A percentile compares a stretch with the other conserved stretches of the same genome.
Conservation (phyloP, 75 land plant species). For the Sequoiadendron giganteum region DNA sequence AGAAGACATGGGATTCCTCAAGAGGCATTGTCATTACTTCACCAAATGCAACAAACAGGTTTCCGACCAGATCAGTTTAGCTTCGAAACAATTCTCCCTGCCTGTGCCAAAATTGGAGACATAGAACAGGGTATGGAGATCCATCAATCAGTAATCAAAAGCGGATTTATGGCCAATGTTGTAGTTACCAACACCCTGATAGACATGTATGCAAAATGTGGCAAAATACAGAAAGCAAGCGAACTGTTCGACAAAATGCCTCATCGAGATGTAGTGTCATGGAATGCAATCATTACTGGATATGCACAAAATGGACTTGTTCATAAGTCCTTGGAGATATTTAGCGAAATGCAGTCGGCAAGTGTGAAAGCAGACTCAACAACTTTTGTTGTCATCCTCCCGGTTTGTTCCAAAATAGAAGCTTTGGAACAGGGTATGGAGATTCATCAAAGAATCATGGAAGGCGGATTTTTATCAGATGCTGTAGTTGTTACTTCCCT, state of each 20-base stretch:
- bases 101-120: slow-evolving; percentile 8
- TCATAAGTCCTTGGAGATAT: neutral
- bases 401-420: neutral
- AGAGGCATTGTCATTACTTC: neutral
- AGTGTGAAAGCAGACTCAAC: neutral
- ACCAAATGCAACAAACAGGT: neutral
- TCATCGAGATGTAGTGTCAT: slow-evolving; percentile 8
- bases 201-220: slow-evolving; percentile 25
- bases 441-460: slow-evolving; percentile 5
- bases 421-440: slow-evolving; percentile 6
- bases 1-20: neutral
- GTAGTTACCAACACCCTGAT: slow-evolving; percentile 16
- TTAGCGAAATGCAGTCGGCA: slow-evolving; percentile 1
- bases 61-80: neutral
- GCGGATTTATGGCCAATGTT: slow-evolving; percentile 5
- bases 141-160: neutral
- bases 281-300: slow-evolving; percentile 15
- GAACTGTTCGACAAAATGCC: slow-evolving; percentile 9
- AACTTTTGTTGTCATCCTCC: neutral
- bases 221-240: slow-evolving; percentile 12
- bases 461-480: neutral
- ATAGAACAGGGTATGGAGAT: slow-evolving; percentile 6
- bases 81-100: neutral
- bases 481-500: neutral
- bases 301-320: slow-evolving; percentile 16